phyloP scores from a whole-genome alignment of 2,329 filamentous ascomycete genomes.

The Boeremia exigua region DNA sequence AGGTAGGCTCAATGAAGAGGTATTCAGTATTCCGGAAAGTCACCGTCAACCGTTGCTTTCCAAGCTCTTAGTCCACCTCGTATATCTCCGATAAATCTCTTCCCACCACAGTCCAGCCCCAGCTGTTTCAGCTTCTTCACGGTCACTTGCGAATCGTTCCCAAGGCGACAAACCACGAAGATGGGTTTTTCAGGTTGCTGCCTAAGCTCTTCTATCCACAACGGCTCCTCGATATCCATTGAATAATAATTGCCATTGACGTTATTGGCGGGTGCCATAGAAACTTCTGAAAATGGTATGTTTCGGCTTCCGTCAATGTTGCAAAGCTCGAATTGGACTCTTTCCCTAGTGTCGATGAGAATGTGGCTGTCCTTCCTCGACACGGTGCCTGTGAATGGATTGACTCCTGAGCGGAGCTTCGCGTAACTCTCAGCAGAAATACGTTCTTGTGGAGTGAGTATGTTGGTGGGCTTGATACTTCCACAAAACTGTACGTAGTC shows the following conservation, averaged over 20 bases:
- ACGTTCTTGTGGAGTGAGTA: constrained; percentile 69
- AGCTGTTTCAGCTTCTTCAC: constrained; percentile 69
- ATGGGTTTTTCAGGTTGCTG: constrained; percentile 58
- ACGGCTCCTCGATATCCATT: constrained; percentile 21
- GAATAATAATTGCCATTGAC: constrained; percentile 2
- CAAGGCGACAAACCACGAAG: constrained; percentile 74
- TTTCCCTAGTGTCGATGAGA: constrained; percentile 83
- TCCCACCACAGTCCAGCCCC: constrained; percentile 59
- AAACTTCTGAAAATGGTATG: constrained; percentile 68
- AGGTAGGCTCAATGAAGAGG: neutral
- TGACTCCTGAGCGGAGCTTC: constrained; percentile 37
- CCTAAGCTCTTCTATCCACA: constrained; percentile 40
- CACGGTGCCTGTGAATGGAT: constrained; percentile 41
- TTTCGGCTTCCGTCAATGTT: constrained; percentile 78
- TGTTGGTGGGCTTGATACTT: constrained; percentile 58
- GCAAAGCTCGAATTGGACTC: constrained; percentile 83
- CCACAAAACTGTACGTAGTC: constrained; percentile 92
- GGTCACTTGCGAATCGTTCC: constrained; percentile 79
- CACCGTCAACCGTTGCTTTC: constrained; percentile 69
- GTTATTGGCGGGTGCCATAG: constrained; percentile 25
- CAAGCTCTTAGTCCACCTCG: constrained; percentile 74
- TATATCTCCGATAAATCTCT: constrained; percentile 72
- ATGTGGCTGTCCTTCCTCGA: constrained; percentile 55
- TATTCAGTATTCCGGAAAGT: constrained; percentile 62
- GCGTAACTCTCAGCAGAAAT: constrained; percentile 70